Percentiles rank a stretch among this genome's conserved stretches.
These are phyloP conservation scores for Cladosporium velox DNA, from an alignment of 2,329 filamentous ascomycete species.

Conservation along the genomic window DNA sequence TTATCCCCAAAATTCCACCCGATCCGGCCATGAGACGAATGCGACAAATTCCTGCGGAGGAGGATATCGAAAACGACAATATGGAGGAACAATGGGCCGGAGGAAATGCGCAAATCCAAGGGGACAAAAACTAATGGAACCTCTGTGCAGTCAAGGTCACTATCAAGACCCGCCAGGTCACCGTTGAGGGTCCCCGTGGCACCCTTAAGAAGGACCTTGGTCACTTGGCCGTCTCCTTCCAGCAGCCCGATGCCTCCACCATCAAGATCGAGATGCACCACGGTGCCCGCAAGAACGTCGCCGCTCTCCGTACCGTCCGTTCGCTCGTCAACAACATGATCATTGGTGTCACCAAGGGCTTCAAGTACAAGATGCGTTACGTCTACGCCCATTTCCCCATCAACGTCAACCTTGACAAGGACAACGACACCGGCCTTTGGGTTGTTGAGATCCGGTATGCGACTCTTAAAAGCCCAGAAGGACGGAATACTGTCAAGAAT, in stretches of 20 bases:
- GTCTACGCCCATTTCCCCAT: slow-evolving; percentile 99
- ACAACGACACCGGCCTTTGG: slow-evolving; percentile 79
- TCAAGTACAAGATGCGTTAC: slow-evolving; percentile 99
- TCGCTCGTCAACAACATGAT: slow-evolving; percentile 99
- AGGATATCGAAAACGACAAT: not conserved
- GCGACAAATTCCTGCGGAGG: slow-evolving; percentile 5
- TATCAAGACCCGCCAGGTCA: slow-evolving; percentile 96
- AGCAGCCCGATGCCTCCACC: slow-evolving; percentile 76
- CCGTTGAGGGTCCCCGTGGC: slow-evolving; percentile 95
- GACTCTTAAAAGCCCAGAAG: not conserved
- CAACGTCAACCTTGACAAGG: slow-evolving; percentile 99
- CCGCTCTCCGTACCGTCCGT: slow-evolving; percentile 95
- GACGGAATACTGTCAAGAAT: not conserved
- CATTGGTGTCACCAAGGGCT: slow-evolving; percentile 97
- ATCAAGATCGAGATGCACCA: slow-evolving; percentile 99
- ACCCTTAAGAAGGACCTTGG: slow-evolving; percentile 96
- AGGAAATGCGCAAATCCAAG: slow-evolving; percentile 9
- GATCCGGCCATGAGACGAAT: slow-evolving; percentile 15
- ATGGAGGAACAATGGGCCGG: slow-evolving; percentile 4
- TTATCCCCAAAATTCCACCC: slow-evolving; percentile 38
- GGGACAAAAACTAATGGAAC: slow-evolving; percentile 27
- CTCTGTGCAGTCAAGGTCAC: slow-evolving; percentile 78
- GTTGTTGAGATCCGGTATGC: slow-evolving; percentile 92
- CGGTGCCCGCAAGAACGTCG: slow-evolving; percentile 95
- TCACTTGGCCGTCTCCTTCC: slow-evolving; percentile 96